A percentile compares a stretch with the other conserved stretches of the same genome.
Conservation (phyloP, 148 eudicot species). For the Silene latifolia region DNA sequence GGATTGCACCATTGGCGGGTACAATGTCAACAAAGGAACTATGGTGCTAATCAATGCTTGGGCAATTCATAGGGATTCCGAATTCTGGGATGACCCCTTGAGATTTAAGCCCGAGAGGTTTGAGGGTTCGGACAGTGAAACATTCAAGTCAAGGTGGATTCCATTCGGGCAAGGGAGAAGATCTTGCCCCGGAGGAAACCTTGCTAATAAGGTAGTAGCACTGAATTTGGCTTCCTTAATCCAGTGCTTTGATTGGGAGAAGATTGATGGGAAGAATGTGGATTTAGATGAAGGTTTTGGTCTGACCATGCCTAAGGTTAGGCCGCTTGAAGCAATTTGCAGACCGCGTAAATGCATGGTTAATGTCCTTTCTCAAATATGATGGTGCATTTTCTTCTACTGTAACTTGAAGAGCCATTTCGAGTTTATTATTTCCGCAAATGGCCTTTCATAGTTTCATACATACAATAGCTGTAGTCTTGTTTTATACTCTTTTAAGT, state of each 20-base stretch:
- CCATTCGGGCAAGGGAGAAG: conserved; percentile 29
- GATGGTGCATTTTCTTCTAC: conserved; percentile 6
- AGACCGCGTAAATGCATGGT: conserved; percentile 22
- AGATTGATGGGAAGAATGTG: conserved; percentile 16
- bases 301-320: conserved; percentile 29
- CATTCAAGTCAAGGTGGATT: conserved; percentile 13
- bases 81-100: conserved; percentile 21
- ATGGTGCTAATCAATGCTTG: conserved; percentile 18
- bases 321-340: conserved; percentile 22
- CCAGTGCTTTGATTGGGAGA: conserved; percentile 30
- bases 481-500: not conserved
- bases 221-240: conserved; percentile 24
- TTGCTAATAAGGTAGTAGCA: conserved; percentile 23
- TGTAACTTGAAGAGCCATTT: not conserved
- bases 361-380: conserved; percentile 13
- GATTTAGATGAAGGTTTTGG: conserved; percentile 29
- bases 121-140: conserved; percentile 10
- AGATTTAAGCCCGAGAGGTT: conserved; percentile 25
- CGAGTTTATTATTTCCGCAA: not conserved
- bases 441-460: not conserved
- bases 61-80: conserved; percentile 28
- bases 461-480: not conserved
- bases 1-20: conserved; percentile 22
- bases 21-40: conserved; percentile 17
- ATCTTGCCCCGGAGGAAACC: conserved; percentile 25